phyloP scores from a whole-genome alignment of 352 stramenopile species.

The Globisporangium ultimum region DNA sequence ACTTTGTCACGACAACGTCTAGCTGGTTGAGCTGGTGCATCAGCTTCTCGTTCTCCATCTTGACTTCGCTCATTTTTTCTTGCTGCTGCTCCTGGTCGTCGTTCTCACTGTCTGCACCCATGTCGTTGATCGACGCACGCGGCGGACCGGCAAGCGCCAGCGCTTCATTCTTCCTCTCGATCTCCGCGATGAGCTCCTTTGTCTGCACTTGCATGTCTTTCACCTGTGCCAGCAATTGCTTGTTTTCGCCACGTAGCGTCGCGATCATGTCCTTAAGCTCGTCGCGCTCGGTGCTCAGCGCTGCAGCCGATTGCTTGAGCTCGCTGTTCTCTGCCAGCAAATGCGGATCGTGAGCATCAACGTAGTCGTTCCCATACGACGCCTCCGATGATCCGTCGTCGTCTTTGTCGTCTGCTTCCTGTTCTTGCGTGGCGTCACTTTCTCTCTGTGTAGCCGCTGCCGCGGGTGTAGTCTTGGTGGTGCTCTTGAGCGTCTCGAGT shows the following conservation, averaged over 20 bases:
- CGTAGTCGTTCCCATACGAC: conserved; percentile 54
- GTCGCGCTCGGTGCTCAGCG: conserved; percentile 17
- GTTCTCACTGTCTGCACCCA: conserved; percentile 8
- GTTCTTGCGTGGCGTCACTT: background rate
- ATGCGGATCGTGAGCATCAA: conserved; percentile 53
- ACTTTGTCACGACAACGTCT: conserved; percentile 38
- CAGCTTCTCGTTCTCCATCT: conserved; percentile 30
- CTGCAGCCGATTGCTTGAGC: conserved; percentile 31
- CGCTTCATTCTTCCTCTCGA: conserved; percentile 22
- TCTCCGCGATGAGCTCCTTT: conserved; percentile 10
- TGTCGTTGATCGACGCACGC: conserved; percentile 8
- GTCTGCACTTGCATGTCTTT: conserved; percentile 17
- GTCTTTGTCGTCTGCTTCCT: conserved; percentile 15
- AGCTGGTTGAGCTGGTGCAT: conserved; percentile 40
- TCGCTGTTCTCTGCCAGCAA: conserved; percentile 47
- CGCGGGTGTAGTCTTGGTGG: background rate
- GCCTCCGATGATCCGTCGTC: conserved; percentile 38
- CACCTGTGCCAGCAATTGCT: conserved; percentile 18
- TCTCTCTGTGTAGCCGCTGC: conserved; percentile 5
- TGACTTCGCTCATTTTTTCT: conserved; percentile 10
- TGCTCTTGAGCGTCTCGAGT: conserved; percentile 26
- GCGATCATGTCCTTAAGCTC: conserved; percentile 6
- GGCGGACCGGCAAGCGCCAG: conserved; percentile 3
- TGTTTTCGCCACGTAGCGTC: conserved; percentile 12
- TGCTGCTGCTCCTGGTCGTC: conserved; percentile 9